Base-by-base conservation (phyloP, 345 rosid species). In the Trapa incisa region DNA sequence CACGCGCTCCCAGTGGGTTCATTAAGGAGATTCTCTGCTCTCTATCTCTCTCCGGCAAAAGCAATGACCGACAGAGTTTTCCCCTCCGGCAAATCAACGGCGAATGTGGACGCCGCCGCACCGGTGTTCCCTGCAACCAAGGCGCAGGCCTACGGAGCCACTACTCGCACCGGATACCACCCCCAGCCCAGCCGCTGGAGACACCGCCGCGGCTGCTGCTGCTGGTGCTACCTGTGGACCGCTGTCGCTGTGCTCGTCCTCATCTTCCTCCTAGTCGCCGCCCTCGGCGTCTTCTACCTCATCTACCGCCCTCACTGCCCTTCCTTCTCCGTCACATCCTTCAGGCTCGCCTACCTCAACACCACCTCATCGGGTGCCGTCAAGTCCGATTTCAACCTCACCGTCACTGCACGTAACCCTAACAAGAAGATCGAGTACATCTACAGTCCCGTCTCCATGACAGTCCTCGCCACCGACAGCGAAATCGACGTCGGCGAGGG, bases 371-470 rank as follows among this genome's bases (percentile, higher is more conserved):
- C 82, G 43, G 79, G 41, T 45, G 75, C 37, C 38, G 70, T 93
- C 69, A 37, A 52, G 77, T 80, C 97, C 71, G 74, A 75, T 69
- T 83, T 94, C 74, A 71, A 81, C 61, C 78, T 94, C 81, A 75
- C 81, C 74, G 77, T 91, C 68, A 76, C 85, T 65, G 79, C 97
- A 6, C 80, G 66, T 69, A 94, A 94, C 86, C 91, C 96, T 0
- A 94, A 94, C 84, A 87, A 83, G 56, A 87, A 91, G 68, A 67
- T 89, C 22, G 81, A 84, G 7, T 94, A 73, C 79, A 56, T 56
- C 73, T 94, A 94, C 75, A 79, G 78, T 54, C 80, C 70, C 17
- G 65, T 75, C 16, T 43, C 82, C 54, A 69, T 94, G 56, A 65
- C 86, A 0, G 69, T 89, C 43, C 54, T 70, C 29, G 66, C 75